Conservation (phyloP, 75 land plant genomes). For the Sequoia sempervirens region DNA sequence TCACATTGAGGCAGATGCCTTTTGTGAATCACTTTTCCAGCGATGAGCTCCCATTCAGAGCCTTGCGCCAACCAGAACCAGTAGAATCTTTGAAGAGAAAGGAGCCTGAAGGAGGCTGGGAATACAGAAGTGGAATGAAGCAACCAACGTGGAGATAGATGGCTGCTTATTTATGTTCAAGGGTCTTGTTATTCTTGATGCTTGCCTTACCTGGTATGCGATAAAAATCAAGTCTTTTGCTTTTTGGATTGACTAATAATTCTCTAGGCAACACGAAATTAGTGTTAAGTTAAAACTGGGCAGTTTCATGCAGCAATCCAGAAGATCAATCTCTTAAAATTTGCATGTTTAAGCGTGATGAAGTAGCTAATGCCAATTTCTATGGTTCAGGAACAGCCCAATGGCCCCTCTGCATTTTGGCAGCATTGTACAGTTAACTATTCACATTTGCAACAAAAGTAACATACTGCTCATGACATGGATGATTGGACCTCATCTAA, state of each 20-base stretch:
- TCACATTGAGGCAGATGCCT: constrained; percentile 4
- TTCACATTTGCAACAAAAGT: neutral
- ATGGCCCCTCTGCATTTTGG: constrained; percentile 1
- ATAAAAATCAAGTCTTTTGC: neutral
- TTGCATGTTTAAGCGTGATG: neutral
- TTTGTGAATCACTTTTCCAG: constrained; percentile 4
- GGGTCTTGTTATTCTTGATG: constrained; percentile 1
- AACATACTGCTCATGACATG: neutral
- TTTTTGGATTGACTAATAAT: neutral
- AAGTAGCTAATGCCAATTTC: neutral
- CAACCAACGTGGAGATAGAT: constrained; percentile 9
- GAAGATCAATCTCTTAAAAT: neutral
- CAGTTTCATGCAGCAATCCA: neutral
- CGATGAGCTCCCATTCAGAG: neutral
- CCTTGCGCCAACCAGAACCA: neutral
- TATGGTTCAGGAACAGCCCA: neutral
- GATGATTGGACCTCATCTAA: neutral
- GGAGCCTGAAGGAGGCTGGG: constrained; percentile 22
- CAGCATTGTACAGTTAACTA: constrained; percentile 5
- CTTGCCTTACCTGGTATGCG: constrained; percentile 4
- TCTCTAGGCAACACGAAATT: neutral
- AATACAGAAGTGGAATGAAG: constrained; percentile 13
- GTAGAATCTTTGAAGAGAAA: constrained; percentile 14
- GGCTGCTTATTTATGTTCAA: neutral
- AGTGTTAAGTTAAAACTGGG: neutral